These are phyloP conservation scores for Botryotinia calthae DNA, from an alignment of 2,329 filamentous ascomycete genomes.

Conservation along the genomic window DNA sequence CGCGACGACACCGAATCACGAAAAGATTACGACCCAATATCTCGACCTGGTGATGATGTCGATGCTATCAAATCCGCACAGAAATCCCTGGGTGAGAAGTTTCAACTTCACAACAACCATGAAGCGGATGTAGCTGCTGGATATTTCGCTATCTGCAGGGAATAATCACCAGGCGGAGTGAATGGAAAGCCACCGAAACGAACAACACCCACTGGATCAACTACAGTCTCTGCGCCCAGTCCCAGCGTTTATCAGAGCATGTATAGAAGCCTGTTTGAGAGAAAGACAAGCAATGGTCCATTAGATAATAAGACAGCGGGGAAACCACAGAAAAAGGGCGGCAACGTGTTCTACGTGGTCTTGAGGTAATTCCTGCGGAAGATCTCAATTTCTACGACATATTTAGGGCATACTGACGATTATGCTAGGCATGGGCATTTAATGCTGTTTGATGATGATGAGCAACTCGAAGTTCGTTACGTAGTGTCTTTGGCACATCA, in stretches of 20 bases:
- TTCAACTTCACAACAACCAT: slow-evolving; percentile 53
- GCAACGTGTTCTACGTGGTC: slow-evolving; percentile 92
- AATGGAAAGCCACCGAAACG: slow-evolving; percentile 91
- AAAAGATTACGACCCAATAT: slow-evolving; percentile 43
- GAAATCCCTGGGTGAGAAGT: slow-evolving; percentile 57
- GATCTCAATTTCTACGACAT: too few relatives aligned
- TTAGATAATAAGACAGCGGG: slow-evolving; percentile 38
- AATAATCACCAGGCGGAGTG: slow-evolving; percentile 87
- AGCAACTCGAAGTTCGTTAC: slow-evolving; percentile 92
- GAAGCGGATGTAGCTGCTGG: slow-evolving; percentile 80
- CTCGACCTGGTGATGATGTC: slow-evolving; percentile 63
- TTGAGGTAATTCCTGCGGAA: slow-evolving; percentile 57
- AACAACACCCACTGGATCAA: slow-evolving; percentile 72
- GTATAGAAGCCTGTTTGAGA: slow-evolving; percentile 94
- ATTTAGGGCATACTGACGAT: neutral
- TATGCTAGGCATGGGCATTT: slow-evolving; percentile 76
- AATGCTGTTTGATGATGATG: slow-evolving; percentile 95
- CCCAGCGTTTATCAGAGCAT: slow-evolving; percentile 97
- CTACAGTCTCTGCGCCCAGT: slow-evolving; percentile 73
- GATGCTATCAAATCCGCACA: slow-evolving; percentile 60
- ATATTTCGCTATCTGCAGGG: slow-evolving; percentile 92
- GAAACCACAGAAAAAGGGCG: slow-evolving; percentile 54
- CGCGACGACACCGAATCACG: slow-evolving; percentile 43
- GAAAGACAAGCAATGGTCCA: slow-evolving; percentile 53
- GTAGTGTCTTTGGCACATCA: slow-evolving; percentile 92